Evolutionary conservation across 164 flowering plant species (phyloP).

Genomic region (Sextonia rubra): DNA sequence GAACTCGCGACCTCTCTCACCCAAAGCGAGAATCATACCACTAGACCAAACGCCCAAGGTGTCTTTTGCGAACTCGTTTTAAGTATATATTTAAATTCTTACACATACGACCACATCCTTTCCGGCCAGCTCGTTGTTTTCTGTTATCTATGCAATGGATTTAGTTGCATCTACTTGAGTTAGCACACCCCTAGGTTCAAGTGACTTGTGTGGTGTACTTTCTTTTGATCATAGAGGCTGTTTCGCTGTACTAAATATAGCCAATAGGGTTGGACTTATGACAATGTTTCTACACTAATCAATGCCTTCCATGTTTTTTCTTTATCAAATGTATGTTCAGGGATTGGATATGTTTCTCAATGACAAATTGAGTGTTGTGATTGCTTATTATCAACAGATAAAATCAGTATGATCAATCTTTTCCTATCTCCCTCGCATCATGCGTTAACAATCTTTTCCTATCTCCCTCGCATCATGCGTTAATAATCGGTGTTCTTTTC

Average conservation of each 20-base stretch:
- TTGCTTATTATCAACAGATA: not conserved
- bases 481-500: constrained; percentile 4
- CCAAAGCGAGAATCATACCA: constrained; percentile 94
- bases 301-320: not conserved
- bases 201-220: not conserved
- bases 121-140: too few relatives aligned
- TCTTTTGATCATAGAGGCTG: not conserved
- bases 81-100: too few relatives aligned
- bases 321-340: not conserved
- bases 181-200: not conserved
- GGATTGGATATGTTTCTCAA: not conserved
- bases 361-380: not conserved
- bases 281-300: not conserved
- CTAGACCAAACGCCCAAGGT: constrained; percentile 66
- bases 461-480: not conserved
- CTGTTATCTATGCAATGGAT: too few relatives aligned
- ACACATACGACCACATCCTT: too few relatives aligned
- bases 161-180: too few relatives aligned
- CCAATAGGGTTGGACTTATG: not conserved
- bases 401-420: not conserved
- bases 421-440: not conserved
- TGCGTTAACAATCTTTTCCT: not conserved
- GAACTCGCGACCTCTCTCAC: constrained; percentile 91
- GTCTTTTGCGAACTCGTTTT: too few relatives aligned
- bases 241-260: not conserved